Evolutionary conservation across 805 yeast genomes (phyloP), one percentile per base, ranked within the genome.

Genomic region (Ogataea haglerorum): DNA sequence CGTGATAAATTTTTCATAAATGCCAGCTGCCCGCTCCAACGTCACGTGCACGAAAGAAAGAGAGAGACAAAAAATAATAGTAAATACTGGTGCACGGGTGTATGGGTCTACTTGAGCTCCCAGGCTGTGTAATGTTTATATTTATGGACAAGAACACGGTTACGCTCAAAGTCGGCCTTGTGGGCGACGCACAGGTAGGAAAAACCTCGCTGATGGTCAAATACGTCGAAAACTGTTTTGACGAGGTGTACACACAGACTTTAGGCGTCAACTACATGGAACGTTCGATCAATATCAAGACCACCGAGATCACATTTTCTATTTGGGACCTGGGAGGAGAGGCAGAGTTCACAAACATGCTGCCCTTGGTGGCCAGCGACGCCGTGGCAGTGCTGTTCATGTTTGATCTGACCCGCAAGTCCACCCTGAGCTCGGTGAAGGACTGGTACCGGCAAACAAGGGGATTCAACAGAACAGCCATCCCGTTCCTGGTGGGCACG

Each of bases 311-410:
- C 41, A 83, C 93, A 26, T 91, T 91, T 58, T 81, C 93, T 16
- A 82, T 91, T 23, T 91, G 96, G 95, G 99, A 91, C 63, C 67
- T 91, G 10, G 99, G 99, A 17, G 99, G 99, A 1, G 95, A 90
- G 54, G 76, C 86, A 38, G 97, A 93, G 62, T 91, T 88, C 64
- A 86, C 89, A 40, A 91, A 91, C 60, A 91, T 91, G 99, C 69
- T 93, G 28, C 96, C 97, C 16, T 69, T 91, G 42, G 96, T 91
- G 10, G 83, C 95, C 12, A 80, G 84, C 49, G 97, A 90, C 47
- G 93, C 98, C 0, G 93, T 89, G 10, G 95, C 96, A 1, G 78
- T 91, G 18, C 69, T 91, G 30, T 89, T 90, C 54, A 80, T 86
- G 82, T 91, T 85, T 69, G 98, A 91, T 63, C 67, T 91, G 43